phyloP scores from a whole-genome alignment of 805 yeast species.

The Groenewaldozyma salmanticensis region DNA sequence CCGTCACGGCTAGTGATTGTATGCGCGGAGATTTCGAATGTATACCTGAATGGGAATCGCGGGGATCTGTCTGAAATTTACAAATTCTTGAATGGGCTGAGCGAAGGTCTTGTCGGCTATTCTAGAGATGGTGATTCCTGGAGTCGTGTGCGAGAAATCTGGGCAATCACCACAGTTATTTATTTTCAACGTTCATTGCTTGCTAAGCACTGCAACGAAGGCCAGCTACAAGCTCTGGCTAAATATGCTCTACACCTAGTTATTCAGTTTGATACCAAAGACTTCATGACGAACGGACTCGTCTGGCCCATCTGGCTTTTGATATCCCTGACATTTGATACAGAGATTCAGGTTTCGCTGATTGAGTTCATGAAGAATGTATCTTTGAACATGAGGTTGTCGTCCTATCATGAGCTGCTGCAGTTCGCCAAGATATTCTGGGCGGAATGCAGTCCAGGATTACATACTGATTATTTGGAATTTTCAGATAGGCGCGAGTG shows the following conservation, averaged over 20 bases:
- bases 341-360: background rate
- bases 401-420: background rate
- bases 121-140: background rate
- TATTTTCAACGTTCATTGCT: slow-evolving; percentile 1
- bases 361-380: background rate
- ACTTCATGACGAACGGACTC: slow-evolving; percentile 2
- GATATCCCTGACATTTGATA: background rate
- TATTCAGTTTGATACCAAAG: background rate
- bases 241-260: background rate
- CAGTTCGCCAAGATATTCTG: slow-evolving; percentile 3
- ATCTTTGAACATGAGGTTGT: background rate
- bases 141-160: background rate
- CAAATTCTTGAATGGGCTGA: background rate
- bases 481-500: background rate
- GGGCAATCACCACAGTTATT: background rate
- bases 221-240: background rate
- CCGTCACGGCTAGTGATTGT: slow-evolving; percentile 2
- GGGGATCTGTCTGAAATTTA: background rate
- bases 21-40: slow-evolving; percentile 4
- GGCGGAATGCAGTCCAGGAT: background rate
- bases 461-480: slow-evolving; percentile 1
- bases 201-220: background rate
- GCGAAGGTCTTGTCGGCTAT: background rate
- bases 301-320: slow-evolving; percentile 6
- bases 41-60: background rate